phyloP scores from a whole-genome alignment of 2,329 filamentous ascomycete genomes.

The Ophiostoma australiae region DNA sequence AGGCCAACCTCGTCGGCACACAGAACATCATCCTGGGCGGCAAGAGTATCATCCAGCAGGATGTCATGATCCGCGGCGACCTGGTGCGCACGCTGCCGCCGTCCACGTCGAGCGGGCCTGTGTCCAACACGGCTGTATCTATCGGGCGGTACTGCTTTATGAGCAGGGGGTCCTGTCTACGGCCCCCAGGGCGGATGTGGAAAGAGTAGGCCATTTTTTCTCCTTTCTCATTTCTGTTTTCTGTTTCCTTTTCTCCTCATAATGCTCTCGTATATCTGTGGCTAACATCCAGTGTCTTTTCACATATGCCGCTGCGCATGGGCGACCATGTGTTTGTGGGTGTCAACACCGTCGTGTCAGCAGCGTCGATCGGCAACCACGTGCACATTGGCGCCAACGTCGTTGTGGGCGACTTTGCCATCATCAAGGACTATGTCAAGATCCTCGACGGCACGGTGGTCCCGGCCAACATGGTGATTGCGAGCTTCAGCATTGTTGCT shows the following conservation, averaged over 20 bases:
- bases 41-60: conserved; percentile 91
- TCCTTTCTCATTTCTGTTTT: neutral
- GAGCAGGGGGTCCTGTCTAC: conserved; percentile 68
- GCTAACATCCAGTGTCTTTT: conserved; percentile 48
- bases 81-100: conserved; percentile 58
- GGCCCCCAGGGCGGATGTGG: conserved; percentile 77
- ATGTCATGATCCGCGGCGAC: conserved; percentile 90
- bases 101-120: conserved; percentile 34
- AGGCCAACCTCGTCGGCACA: conserved; percentile 85
- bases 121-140: conserved; percentile 65
- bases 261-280: neutral
- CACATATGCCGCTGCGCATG: conserved; percentile 84
- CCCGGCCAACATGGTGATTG: conserved; percentile 83
- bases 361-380: conserved; percentile 76
- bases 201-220: conserved; percentile 51
- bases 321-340: conserved; percentile 94
- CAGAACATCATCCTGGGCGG: conserved; percentile 97
- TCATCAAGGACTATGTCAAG: conserved; percentile 89
- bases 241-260: neutral
- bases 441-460: conserved; percentile 81
- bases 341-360: conserved; percentile 68
- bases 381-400: conserved; percentile 77
- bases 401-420: conserved; percentile 77
- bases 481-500: conserved; percentile 87
- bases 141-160: conserved; percentile 92